phyloP scores from a whole-genome alignment of 1,139 yeast genomes.

The Lodderomyces metapsilosis region DNA sequence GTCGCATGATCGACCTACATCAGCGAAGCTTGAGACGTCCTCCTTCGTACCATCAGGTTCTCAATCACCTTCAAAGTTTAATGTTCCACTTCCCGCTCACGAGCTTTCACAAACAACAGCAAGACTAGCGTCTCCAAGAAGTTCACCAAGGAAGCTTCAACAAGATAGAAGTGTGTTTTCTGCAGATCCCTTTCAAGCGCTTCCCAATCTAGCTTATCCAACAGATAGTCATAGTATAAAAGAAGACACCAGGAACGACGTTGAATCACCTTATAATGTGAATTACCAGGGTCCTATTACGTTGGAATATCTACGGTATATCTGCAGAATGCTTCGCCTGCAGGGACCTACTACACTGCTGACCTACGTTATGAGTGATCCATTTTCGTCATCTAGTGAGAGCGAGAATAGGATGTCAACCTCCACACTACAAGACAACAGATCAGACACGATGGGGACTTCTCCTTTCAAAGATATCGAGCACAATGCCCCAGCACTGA shows the following conservation, averaged over 20 bases:
- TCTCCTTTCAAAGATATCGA: neutral
- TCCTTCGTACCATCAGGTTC: neutral
- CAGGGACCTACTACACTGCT: neutral
- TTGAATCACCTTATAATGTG: conserved; percentile 19
- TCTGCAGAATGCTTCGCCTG: conserved; percentile 30
- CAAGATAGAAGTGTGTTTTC: neutral
- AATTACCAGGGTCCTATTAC: conserved; percentile 41
- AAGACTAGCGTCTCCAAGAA: neutral
- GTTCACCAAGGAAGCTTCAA: neutral
- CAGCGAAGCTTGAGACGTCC: no score
- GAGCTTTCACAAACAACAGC: neutral
- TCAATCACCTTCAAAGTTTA: neutral
- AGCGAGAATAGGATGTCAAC: neutral
- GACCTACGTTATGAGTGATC: no score
- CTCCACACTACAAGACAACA: neutral
- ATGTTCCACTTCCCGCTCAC: neutral
- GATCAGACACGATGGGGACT: neutral
- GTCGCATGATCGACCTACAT: no score
- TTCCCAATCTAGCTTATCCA: neutral
- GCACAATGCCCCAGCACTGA: neutral
- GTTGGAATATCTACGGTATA: conserved; percentile 34
- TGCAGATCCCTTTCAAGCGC: neutral
- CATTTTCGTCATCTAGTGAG: no score
- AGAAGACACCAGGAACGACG: conserved; percentile 2
- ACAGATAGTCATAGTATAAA: neutral